These are phyloP conservation scores for Colletotrichum gloeosporioides DNA, from an alignment of 2,329 filamentous ascomycete species.

Conservation along the genomic window DNA sequence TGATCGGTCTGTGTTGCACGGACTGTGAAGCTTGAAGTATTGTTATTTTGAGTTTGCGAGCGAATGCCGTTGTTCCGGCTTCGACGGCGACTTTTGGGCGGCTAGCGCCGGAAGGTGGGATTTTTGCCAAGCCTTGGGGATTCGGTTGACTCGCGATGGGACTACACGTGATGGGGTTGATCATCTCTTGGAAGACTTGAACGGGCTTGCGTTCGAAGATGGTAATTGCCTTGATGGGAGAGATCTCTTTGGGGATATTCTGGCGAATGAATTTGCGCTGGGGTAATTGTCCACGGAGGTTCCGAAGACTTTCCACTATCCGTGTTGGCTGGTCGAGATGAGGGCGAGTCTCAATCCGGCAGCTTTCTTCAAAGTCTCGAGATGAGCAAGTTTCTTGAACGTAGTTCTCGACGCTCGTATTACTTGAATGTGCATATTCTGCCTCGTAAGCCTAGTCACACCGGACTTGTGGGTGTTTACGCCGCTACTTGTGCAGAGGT, in stretches of 20 bases:
- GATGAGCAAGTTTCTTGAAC: not conserved
- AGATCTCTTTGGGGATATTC: not conserved
- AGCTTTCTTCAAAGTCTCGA: not conserved
- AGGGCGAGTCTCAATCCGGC: accelerated
- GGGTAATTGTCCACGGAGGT: not conserved
- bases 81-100: not conserved
- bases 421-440: not conserved
- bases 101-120: not conserved
- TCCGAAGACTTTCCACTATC: not conserved
- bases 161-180: not conserved
- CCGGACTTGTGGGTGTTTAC: not conserved
- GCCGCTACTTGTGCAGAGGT: not conserved
- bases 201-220: not conserved
- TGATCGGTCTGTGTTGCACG: not conserved
- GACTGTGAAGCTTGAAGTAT: not conserved
- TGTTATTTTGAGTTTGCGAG: not conserved
- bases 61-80: not conserved
- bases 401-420: not conserved
- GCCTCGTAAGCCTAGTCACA: not conserved
- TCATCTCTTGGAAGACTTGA: not conserved
- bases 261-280: not conserved
- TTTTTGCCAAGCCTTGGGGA: not conserved
- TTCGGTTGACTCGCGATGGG: not conserved
- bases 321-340: not conserved
- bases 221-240: not conserved